Percentiles rank a stretch among this genome's conserved stretches.
phyloP scores from a whole-genome alignment of 768 basidiomycete species.

The Amanita rubescens region DNA sequence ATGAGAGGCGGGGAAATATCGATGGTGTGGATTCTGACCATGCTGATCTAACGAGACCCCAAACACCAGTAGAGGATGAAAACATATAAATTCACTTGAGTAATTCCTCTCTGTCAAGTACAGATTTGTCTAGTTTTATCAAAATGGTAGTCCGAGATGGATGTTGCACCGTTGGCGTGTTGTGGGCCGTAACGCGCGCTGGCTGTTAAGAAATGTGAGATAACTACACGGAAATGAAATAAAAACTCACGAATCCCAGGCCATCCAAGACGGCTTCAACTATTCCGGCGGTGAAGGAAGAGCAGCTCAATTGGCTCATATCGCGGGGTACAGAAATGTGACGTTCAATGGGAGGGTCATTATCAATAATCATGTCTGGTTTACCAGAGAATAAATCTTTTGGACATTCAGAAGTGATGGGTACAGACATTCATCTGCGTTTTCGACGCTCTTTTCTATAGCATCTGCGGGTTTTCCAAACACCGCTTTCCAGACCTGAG shows the following conservation, averaged over 20 bases:
- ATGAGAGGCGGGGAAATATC: slow-evolving; percentile 56
- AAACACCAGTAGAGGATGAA: slow-evolving; percentile 9
- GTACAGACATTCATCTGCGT: slow-evolving; percentile 85
- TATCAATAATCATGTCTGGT: slow-evolving; percentile 96
- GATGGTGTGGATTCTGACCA: slow-evolving; percentile 55
- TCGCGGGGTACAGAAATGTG: slow-evolving; percentile 92
- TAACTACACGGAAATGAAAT: neutral
- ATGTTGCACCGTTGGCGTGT: slow-evolving; percentile 73
- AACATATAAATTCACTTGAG: slow-evolving; percentile 45
- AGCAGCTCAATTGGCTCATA: slow-evolving; percentile 89
- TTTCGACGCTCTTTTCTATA: slow-evolving; percentile 93
- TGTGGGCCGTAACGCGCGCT: slow-evolving; percentile 93
- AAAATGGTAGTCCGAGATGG: slow-evolving; percentile 92
- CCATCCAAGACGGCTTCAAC: slow-evolving; percentile 97
- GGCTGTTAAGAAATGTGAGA: slow-evolving; percentile 46
- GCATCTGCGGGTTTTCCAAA: slow-evolving; percentile 93
- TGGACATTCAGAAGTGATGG: neutral
- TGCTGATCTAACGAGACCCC: slow-evolving; percentile 18
- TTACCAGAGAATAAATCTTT: slow-evolving; percentile 7
- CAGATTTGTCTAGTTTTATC: slow-evolving; percentile 91
- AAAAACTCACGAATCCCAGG: slow-evolving; percentile 71
- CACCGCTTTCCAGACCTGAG: slow-evolving; percentile 90
- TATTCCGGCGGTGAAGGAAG: slow-evolving; percentile 95
- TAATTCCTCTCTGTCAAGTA: slow-evolving; percentile 90
- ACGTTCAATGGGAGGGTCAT: slow-evolving; percentile 87